Conservation (phyloP, 495 filamentous ascomycete genomes). For the Neurospora sp. region DNA sequence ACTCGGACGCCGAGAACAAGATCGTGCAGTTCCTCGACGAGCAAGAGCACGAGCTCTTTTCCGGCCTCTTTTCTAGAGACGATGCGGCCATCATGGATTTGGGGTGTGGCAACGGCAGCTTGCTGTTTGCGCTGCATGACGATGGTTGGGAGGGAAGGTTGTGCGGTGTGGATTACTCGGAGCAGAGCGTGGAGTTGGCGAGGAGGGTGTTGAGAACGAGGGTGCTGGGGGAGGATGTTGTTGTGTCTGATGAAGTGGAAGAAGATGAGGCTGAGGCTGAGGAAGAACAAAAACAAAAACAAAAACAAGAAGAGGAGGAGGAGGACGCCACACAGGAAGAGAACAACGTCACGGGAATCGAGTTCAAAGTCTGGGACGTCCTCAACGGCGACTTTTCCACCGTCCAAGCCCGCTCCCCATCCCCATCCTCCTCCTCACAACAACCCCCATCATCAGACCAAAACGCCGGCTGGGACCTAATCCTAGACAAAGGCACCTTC, state of each 20-base stretch:
- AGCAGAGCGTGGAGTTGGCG: constrained; percentile 61
- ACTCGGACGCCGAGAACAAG: constrained; percentile 55
- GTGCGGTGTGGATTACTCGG: constrained; percentile 83
- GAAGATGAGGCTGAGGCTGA: constrained; percentile 4
- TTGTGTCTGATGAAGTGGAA: constrained; percentile 7
- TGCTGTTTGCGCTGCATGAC: constrained; percentile 65
- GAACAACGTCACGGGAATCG: constrained; percentile 24
- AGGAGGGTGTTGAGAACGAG: constrained; percentile 30
- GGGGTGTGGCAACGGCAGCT: constrained; percentile 85
- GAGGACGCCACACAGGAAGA: not conserved
- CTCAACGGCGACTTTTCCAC: constrained; percentile 36
- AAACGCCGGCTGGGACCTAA: constrained; percentile 62
- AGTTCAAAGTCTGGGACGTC: constrained; percentile 72
- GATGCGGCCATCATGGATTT: constrained; percentile 52
- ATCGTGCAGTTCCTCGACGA: constrained; percentile 46
- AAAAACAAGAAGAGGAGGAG: constrained; percentile 4
- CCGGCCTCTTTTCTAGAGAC: constrained; percentile 4
- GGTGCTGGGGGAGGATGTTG: constrained; percentile 19
- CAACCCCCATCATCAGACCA: constrained; percentile 8
- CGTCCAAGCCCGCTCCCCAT: not conserved
- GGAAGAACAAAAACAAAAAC: constrained; percentile 3
- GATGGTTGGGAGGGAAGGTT: constrained; percentile 48
- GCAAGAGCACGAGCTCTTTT: constrained; percentile 16
- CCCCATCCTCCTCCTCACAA: not conserved
- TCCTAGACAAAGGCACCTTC: constrained; percentile 95